Evolutionary conservation across 768 basidiomycete genomes (phyloP).

Genomic region (Pulveroboletus sp.): DNA sequence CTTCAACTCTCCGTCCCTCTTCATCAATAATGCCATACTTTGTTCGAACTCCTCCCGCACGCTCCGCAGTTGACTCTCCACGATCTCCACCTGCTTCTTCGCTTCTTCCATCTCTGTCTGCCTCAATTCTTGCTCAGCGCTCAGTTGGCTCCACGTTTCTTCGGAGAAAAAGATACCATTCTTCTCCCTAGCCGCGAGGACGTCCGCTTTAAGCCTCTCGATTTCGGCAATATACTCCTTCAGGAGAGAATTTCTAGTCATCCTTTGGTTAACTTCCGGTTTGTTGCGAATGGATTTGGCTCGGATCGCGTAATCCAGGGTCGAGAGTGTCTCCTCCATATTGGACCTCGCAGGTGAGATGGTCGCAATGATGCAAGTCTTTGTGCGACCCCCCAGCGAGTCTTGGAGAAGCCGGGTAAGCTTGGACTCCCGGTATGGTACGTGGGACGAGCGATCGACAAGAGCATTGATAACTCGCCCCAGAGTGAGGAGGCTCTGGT

Average conservation of each 20-base stretch:
- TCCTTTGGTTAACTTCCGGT: slow-evolving; percentile 91
- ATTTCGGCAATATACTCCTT: slow-evolving; percentile 95
- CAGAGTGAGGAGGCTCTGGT: slow-evolving; percentile 93
- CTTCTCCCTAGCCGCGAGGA: slow-evolving; percentile 90
- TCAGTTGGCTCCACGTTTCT: slow-evolving; percentile 86
- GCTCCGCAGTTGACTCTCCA: slow-evolving; percentile 75
- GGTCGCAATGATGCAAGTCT: slow-evolving; percentile 97
- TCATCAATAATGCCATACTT: slow-evolving; percentile 71
- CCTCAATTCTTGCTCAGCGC: slow-evolving; percentile 67
- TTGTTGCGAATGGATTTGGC: slow-evolving; percentile 95
- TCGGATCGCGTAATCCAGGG: slow-evolving; percentile 92
- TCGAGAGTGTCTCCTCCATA: slow-evolving; percentile 95
- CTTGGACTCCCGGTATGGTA: slow-evolving; percentile 97
- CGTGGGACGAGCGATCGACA: slow-evolving; percentile 86
- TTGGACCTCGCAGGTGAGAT: slow-evolving; percentile 91
- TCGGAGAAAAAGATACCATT: slow-evolving; percentile 93
- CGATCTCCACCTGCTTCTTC: slow-evolving; percentile 73
- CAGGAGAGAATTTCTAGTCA: slow-evolving; percentile 86
- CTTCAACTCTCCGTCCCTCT: slow-evolving; percentile 72
- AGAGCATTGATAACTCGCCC: slow-evolving; percentile 95
- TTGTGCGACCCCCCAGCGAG: slow-evolving; percentile 95
- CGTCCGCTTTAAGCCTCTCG: slow-evolving; percentile 85
- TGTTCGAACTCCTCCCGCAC: slow-evolving; percentile 91
- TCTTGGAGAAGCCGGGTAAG: slow-evolving; percentile 97
- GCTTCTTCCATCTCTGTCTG: slow-evolving; percentile 80